These are phyloP conservation scores for Aspergillus novofumigatus DNA, from an alignment of 2,329 filamentous ascomycete species.

Conservation along the genomic window DNA sequence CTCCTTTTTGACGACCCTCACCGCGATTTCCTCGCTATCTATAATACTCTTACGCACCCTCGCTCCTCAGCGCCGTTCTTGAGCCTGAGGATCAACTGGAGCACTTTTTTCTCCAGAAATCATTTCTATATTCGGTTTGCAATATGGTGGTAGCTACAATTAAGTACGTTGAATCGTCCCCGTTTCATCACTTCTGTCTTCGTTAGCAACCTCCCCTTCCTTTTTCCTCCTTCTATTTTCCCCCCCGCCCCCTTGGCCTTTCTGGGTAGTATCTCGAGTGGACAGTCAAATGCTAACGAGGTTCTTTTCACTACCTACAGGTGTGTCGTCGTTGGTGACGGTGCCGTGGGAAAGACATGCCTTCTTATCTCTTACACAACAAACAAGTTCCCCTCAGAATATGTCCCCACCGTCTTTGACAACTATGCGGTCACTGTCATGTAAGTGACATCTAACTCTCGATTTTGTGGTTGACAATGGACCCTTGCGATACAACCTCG, in stretches of 20 bases:
- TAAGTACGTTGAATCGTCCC: conserved; percentile 47
- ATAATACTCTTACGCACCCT: conserved; percentile 6
- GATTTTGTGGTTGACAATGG: background rate
- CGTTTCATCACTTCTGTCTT: conserved; percentile 8
- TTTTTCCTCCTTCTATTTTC: conserved; percentile 10
- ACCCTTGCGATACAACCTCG: background rate
- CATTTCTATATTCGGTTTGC: conserved; percentile 12
- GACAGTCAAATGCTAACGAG: conserved; percentile 14
- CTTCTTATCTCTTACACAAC: conserved; percentile 98
- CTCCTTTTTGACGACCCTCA: conserved; percentile 3
- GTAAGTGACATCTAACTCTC: conserved; percentile 56
- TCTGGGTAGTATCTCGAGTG: background rate
- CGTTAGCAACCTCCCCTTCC: conserved; percentile 6
- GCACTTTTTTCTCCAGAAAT: conserved; percentile 6
- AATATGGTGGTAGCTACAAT: conserved; percentile 61
- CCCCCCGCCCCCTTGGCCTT: conserved; percentile 6
- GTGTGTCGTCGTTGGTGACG: conserved; percentile 98
- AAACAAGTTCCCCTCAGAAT: conserved; percentile 99
- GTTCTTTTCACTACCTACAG: conserved; percentile 45
- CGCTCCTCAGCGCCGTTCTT: conserved; percentile 13
- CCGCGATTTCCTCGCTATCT: conserved; percentile 11
- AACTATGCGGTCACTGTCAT: conserved; percentile 99
- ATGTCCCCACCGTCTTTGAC: conserved; percentile 98
- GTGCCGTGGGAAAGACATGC: conserved; percentile 99
- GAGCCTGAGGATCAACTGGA: background rate